phyloP scores from a whole-genome alignment of 2,329 filamentous ascomycete species.

The Penicillium freii region DNA sequence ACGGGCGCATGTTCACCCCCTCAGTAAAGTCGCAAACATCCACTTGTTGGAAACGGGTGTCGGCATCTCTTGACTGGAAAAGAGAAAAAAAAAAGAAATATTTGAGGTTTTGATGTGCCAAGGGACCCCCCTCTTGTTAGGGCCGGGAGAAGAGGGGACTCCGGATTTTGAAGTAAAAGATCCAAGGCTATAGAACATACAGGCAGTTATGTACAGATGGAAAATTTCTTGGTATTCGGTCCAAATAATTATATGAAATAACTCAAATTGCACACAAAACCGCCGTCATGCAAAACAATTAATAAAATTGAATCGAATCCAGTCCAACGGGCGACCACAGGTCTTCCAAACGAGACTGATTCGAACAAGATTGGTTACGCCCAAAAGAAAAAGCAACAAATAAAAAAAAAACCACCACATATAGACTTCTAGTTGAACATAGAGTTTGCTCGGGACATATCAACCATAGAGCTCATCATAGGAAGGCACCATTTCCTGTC shows the following conservation, averaged over 20 bases:
- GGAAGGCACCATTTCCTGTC: conserved; percentile 37
- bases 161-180: not conserved
- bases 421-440: conserved; percentile 4
- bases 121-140: not conserved
- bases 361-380: not conserved
- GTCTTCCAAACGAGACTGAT: not conserved
- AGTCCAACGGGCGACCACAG: not conserved
- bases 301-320: not conserved
- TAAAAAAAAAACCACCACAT: not conserved
- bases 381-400: not conserved
- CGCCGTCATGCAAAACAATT: conserved; percentile 2
- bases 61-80: not conserved
- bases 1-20: conserved; percentile 15
- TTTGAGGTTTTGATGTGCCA: not conserved
- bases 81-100: not conserved
- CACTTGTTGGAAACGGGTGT: not conserved
- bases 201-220: not conserved
- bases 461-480: conserved; percentile 43
- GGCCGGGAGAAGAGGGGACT: not conserved
- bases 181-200: not conserved
- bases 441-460: not conserved
- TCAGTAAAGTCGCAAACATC: not conserved
- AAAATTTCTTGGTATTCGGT: not conserved
- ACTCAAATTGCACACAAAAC: not conserved
- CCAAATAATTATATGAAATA: not conserved